A percentile compares a stretch with the other conserved stretches of the same genome.
phyloP scores from a whole-genome alignment of 805 yeast species.

The Myxozyma geophila region DNA sequence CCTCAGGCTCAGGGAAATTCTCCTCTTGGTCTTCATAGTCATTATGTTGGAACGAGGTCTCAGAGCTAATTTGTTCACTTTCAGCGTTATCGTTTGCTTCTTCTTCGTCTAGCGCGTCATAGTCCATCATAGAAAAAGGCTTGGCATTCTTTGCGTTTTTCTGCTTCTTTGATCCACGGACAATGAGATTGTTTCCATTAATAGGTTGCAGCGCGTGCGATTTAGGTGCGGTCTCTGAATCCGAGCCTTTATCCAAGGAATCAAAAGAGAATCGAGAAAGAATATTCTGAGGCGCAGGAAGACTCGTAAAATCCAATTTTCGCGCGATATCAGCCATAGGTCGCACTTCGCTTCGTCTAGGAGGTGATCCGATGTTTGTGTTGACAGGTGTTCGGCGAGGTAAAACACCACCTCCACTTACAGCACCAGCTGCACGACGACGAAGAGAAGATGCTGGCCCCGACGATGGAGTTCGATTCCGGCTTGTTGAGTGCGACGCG shows the following conservation, averaged over 20 bases:
- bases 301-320: constrained; percentile 19
- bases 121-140: constrained; percentile 19
- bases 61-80: not conserved
- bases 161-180: constrained; percentile 12
- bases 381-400: constrained; percentile 36
- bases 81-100: constrained; percentile 5
- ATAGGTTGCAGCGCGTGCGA: constrained; percentile 1
- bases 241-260: not conserved
- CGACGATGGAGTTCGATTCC: not conserved
- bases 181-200: not conserved
- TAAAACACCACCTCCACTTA: constrained; percentile 14
- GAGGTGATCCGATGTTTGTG: constrained; percentile 35
- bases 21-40: constrained; percentile 3
- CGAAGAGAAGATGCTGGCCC: not conserved
- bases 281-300: constrained; percentile 1
- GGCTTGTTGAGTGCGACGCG: not conserved
- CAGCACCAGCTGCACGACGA: not conserved
- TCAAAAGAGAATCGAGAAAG: not conserved
- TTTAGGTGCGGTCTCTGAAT: not conserved
- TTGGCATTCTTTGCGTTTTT: not conserved
- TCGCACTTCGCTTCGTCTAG: constrained; percentile 27
- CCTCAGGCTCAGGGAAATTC: constrained; percentile 1
- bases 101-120: constrained; percentile 26
- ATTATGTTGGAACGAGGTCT: constrained; percentile 11
- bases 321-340: constrained; percentile 15